Evolutionary conservation across 805 yeast species (phyloP).

Genomic region (Saturnispora besseyi): DNA sequence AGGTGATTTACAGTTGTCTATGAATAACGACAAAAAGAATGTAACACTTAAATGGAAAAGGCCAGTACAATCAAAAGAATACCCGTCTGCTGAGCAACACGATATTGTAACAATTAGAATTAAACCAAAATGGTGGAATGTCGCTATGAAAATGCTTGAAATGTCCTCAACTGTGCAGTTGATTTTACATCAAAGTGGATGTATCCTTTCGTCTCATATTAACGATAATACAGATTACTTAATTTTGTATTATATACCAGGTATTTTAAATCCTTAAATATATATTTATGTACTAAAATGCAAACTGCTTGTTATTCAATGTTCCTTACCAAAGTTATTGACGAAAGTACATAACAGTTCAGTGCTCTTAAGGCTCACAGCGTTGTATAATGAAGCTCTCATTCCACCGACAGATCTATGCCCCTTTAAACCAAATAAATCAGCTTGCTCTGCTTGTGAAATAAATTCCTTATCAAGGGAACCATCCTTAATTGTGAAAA

Average conservation of each 20-base stretch:
- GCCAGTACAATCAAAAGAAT: slow-evolving; percentile 14
- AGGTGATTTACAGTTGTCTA: slow-evolving; percentile 35
- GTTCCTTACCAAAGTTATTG: slow-evolving; percentile 46
- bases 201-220: slow-evolving; percentile 57
- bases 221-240: slow-evolving; percentile 60
- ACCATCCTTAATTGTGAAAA: slow-evolving; percentile 63
- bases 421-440: slow-evolving; percentile 79
- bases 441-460: slow-evolving; percentile 48
- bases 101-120: slow-evolving; percentile 28
- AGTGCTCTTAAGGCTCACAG: slow-evolving; percentile 58
- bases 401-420: slow-evolving; percentile 97
- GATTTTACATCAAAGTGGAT: slow-evolving; percentile 40
- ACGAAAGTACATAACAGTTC: slow-evolving; percentile 48
- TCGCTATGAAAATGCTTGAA: slow-evolving; percentile 52
- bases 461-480: slow-evolving; percentile 59
- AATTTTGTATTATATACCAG: slow-evolving; percentile 47
- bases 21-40: slow-evolving; percentile 47
- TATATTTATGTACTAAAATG: not conserved
- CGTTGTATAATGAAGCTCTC: slow-evolving; percentile 88
- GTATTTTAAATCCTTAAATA: slow-evolving; percentile 3
- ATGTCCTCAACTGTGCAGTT: slow-evolving; percentile 53
- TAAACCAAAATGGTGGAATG: slow-evolving; percentile 56
- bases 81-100: slow-evolving; percentile 14
- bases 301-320: not conserved
- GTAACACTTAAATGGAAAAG: slow-evolving; percentile 56